A percentile compares a stretch with the other conserved stretches of the same genome.
Evolutionary conservation across 371 early-diverging fungal species (phyloP).

Genomic region (Mortierella sp.): DNA sequence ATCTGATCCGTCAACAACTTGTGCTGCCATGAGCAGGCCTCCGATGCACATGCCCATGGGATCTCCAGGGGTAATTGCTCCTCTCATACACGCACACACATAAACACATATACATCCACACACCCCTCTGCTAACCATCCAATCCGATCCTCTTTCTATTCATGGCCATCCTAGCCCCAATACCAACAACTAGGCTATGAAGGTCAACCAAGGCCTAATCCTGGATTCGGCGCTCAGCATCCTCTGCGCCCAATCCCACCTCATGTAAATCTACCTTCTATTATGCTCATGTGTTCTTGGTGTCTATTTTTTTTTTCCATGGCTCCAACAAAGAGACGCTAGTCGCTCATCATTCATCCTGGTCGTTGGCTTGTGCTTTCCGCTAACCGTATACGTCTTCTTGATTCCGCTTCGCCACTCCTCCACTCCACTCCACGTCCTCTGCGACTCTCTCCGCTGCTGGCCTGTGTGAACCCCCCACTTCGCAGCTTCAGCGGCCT

Average conservation of each 20-base stretch:
- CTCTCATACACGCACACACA: neutral
- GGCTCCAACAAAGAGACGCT: too few species aligned
- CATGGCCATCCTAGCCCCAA: neutral
- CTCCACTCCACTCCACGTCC: neutral
- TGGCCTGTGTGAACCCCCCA: neutral
- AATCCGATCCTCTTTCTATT: slow-evolving; percentile 8
- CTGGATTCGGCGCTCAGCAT: slow-evolving; percentile 25
- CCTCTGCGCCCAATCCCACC: slow-evolving; percentile 38
- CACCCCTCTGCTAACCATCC: slow-evolving; percentile 18
- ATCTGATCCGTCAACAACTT: too few species aligned
- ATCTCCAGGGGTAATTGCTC: too few species aligned
- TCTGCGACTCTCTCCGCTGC: too few species aligned
- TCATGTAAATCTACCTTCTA: slow-evolving; percentile 20
- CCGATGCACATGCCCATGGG: too few species aligned
- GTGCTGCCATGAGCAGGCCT: too few species aligned
- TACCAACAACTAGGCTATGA: neutral
- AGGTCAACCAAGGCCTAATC: slow-evolving; percentile 17
- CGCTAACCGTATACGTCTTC: neutral
- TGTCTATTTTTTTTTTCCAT: too few species aligned
- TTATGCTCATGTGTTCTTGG: too few species aligned
- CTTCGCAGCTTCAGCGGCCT: slow-evolving; percentile 15
- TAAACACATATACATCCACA: neutral
- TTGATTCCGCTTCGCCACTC: neutral
- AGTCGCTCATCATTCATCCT: too few species aligned
- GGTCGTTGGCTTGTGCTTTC: neutral